phyloP scores from a whole-genome alignment of 2,329 filamentous ascomycete species.

The Cercospora berteroae region DNA sequence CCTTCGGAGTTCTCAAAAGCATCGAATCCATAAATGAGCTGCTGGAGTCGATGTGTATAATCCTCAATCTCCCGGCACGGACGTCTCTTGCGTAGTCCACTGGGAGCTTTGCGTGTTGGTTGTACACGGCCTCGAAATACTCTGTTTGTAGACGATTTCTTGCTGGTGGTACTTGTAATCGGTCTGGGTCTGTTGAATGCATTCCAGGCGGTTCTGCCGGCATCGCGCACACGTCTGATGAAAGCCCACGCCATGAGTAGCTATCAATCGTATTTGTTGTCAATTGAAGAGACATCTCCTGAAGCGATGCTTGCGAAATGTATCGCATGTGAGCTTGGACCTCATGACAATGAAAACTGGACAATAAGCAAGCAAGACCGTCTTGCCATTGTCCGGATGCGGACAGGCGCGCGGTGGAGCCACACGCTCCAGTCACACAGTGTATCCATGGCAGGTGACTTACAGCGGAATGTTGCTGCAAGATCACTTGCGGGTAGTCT shows the following conservation, averaged over 20 bases:
- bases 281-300: background rate
- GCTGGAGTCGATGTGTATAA: background rate
- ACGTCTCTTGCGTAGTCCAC: background rate
- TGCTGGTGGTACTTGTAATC: background rate
- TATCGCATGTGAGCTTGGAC: background rate
- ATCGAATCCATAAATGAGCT: slow-evolving; percentile 2
- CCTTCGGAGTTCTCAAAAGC: slow-evolving; percentile 1
- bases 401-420: background rate
- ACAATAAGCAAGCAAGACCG: background rate
- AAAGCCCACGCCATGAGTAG: background rate
- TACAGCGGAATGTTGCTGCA: background rate
- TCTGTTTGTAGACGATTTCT: background rate
- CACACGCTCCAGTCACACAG: background rate
- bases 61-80: slow-evolving; percentile 6
- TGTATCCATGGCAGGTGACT: background rate
- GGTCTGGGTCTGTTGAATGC: background rate
- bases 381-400: background rate
- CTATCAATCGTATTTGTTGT: background rate
- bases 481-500: background rate
- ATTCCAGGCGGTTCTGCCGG: background rate
- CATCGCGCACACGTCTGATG: background rate
- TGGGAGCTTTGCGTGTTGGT: background rate
- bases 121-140: background rate
- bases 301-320: background rate
- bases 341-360: background rate